Evolutionary conservation across 2,329 filamentous ascomycete species (phyloP).

Genomic region (Fusarium sp.): DNA sequence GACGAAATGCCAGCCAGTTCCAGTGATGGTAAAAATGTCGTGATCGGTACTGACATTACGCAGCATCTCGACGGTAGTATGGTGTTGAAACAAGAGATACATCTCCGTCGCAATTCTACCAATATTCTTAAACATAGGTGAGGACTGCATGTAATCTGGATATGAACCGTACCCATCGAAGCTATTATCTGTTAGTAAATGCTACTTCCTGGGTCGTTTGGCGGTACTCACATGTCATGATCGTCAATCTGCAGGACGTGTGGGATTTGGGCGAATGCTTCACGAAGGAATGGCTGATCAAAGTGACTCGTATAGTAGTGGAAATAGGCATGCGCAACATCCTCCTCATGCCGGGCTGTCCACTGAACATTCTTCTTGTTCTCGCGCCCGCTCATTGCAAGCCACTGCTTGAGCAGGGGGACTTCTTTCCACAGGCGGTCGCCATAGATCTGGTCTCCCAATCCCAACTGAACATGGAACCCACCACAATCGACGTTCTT

Average conservation of each 20-base stretch:
- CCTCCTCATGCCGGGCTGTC: constrained; percentile 95
- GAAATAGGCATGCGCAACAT: constrained; percentile 96
- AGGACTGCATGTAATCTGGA: constrained; percentile 97
- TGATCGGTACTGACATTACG: constrained; percentile 88
- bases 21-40: constrained; percentile 96
- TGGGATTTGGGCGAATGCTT: constrained; percentile 97
- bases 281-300: constrained; percentile 92
- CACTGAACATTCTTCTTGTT: constrained; percentile 90
- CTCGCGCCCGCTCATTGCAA: constrained; percentile 91
- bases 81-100: constrained; percentile 98
- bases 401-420: constrained; percentile 92
- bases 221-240: constrained; percentile 89
- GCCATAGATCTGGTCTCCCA: constrained; percentile 95
- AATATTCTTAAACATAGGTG: constrained; percentile 98
- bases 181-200: constrained; percentile 58
- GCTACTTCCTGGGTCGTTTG: background rate
- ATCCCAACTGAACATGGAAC: constrained; percentile 91
- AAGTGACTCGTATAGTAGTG: constrained; percentile 99
- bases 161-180: constrained; percentile 98
- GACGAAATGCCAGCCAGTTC: constrained; percentile 98
- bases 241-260: constrained; percentile 94
- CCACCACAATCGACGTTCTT: constrained; percentile 97
- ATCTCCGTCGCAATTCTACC: constrained; percentile 95
- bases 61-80: constrained; percentile 93
- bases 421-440: constrained; percentile 98